Conservation (phyloP, 352 stramenopile species). For the Globisporangium uncinulatum region DNA sequence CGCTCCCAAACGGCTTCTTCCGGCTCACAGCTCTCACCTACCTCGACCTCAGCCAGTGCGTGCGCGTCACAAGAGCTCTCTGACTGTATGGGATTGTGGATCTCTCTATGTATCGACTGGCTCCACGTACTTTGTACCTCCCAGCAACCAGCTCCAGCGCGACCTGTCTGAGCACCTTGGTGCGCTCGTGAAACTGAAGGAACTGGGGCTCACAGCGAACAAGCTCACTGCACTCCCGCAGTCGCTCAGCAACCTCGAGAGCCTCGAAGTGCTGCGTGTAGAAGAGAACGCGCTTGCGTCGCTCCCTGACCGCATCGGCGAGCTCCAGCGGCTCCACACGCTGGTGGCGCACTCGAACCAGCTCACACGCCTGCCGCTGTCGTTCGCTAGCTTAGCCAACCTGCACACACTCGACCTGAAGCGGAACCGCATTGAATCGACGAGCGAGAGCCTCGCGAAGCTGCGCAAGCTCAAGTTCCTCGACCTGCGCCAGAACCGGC, state of each 20-base stretch:
- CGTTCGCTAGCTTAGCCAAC: conserved; percentile 36
- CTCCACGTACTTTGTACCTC: background rate
- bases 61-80: background rate
- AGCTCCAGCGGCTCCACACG: conserved; percentile 48
- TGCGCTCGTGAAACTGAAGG: conserved; percentile 43
- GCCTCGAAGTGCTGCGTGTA: conserved; percentile 49
- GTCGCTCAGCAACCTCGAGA: conserved; percentile 33
- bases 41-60: conserved; percentile 75
- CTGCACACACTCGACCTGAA: conserved; percentile 72
- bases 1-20: conserved; percentile 62
- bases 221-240: conserved; percentile 54
- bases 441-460: conserved; percentile 29
- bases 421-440: conserved; percentile 62
- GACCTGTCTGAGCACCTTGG: conserved; percentile 51
- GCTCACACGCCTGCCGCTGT: conserved; percentile 35
- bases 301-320: conserved; percentile 48
- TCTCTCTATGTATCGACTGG: background rate
- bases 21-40: conserved; percentile 48
- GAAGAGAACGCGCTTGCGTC: conserved; percentile 55
- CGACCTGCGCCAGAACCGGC: conserved; percentile 68
- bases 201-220: conserved; percentile 57
- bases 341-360: conserved; percentile 63
- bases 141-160: conserved; percentile 57
- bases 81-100: background rate
- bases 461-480: conserved; percentile 55